Evolutionary conservation across 768 basidiomycete genomes (phyloP).

Genomic region (Gelatoporia subvermispora): DNA sequence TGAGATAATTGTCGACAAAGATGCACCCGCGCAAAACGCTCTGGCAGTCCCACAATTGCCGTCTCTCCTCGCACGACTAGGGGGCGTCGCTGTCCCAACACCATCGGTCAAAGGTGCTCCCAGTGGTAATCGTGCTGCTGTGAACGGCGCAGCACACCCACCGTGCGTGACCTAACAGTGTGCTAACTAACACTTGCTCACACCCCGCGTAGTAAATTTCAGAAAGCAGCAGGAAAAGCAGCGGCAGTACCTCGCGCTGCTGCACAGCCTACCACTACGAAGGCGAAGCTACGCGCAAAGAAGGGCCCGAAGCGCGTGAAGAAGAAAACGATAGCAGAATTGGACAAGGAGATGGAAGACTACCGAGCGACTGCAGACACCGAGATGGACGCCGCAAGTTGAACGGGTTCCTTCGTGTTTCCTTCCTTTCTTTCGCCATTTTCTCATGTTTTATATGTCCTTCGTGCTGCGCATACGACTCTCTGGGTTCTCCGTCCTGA

Average conservation of each 20-base stretch:
- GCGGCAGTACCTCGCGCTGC: conserved; percentile 2
- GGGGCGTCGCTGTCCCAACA: conserved; percentile 8
- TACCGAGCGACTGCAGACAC: conserved; percentile 47
- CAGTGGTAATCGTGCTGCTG: background rate
- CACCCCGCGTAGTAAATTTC: background rate
- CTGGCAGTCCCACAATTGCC: conserved; percentile 26
- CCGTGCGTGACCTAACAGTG: background rate
- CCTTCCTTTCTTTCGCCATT: too few species aligned
- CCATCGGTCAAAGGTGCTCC: conserved; percentile 1
- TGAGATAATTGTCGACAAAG: conserved; percentile 52
- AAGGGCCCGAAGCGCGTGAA: conserved; percentile 75
- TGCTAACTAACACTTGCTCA: background rate
- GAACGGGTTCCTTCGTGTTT: too few species aligned
- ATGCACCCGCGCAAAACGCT: conserved; percentile 20
- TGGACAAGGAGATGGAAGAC: conserved; percentile 80
- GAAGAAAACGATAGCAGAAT: conserved; percentile 53
- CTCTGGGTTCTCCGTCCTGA: too few species aligned
- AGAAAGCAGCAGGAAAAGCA: background rate
- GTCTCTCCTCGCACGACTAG: conserved; percentile 36
- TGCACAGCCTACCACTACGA: conserved; percentile 1
- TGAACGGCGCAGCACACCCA: background rate
- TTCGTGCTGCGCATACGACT: too few species aligned
- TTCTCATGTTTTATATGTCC: too few species aligned
- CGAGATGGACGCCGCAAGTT: too few species aligned
- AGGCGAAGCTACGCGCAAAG: conserved; percentile 39